These are phyloP conservation scores for Aspergillus chevalieri DNA, from an alignment of 2,329 filamentous ascomycete genomes.

Conservation along the genomic window DNA sequence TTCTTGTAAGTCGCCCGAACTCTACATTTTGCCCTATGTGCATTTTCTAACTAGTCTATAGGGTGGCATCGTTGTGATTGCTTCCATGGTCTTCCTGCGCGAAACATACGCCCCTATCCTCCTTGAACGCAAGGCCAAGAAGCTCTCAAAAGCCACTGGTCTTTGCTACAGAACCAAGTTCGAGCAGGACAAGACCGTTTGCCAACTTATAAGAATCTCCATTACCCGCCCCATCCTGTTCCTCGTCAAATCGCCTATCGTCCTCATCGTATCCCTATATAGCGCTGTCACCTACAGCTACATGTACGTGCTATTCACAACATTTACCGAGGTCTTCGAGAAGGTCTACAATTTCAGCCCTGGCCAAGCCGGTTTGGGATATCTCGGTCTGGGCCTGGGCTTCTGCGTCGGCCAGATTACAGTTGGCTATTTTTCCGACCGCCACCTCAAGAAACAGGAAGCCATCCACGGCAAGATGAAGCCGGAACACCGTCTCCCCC, in stretches of 20 bases:
- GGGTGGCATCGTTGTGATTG: constrained; percentile 7
- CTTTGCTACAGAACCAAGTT: constrained; percentile 48
- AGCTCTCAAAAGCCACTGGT: constrained; percentile 56
- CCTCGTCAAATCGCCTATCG: constrained; percentile 54
- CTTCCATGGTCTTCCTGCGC: constrained; percentile 39
- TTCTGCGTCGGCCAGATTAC: constrained; percentile 1
- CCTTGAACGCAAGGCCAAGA: constrained; percentile 53
- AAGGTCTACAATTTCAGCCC: constrained; percentile 53
- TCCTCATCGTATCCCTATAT: constrained; percentile 57
- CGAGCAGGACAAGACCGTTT: constrained; percentile 53
- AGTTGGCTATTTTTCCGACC: constrained; percentile 3
- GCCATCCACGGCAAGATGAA: background rate
- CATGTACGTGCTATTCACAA: constrained; percentile 53
- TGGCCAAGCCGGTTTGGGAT: constrained; percentile 53
- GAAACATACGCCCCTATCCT: constrained; percentile 57
- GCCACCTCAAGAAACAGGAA: constrained; percentile 1
- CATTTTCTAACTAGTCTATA: background rate
- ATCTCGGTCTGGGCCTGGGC: constrained; percentile 53
- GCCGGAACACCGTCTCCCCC: constrained; percentile 5
- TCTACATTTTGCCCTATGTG: background rate
- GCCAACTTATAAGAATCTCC: constrained; percentile 54
- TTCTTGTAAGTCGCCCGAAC: constrained; percentile 33
- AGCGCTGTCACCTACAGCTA: constrained; percentile 50
- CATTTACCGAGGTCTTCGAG: constrained; percentile 57
- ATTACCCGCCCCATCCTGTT: constrained; percentile 41